phyloP scores from a whole-genome alignment of 2,329 filamentous ascomycete species.

The Fusarium duplospermum region DNA sequence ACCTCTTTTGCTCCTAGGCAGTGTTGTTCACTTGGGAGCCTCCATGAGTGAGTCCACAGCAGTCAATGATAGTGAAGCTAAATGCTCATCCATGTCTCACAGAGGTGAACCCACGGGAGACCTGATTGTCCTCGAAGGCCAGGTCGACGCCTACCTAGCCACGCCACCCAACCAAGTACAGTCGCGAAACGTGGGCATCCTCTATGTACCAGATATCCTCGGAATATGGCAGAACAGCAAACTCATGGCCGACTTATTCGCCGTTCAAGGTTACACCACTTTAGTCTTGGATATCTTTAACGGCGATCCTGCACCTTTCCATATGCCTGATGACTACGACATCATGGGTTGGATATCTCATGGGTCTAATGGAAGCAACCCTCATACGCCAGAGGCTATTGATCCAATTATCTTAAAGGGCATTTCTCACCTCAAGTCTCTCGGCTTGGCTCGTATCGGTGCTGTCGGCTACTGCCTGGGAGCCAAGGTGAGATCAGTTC shows the following conservation, averaged over 20 bases:
- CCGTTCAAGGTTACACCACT: conserved; percentile 47
- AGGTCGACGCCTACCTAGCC: conserved; percentile 5
- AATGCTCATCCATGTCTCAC: background rate
- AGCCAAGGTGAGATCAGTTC: background rate
- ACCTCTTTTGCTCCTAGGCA: background rate
- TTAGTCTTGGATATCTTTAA: conserved; percentile 50
- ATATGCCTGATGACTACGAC: background rate
- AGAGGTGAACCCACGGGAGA: background rate
- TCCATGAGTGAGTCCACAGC: background rate
- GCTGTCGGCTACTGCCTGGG: background rate
- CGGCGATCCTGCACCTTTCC: background rate
- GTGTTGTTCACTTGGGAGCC: background rate
- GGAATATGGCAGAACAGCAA: conserved; percentile 60
- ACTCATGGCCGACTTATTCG: conserved; percentile 52
- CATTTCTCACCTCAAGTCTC: background rate
- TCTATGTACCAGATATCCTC: conserved; percentile 60
- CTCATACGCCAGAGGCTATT: background rate
- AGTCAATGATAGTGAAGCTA: background rate
- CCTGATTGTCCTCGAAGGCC: background rate
- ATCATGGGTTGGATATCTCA: background rate
- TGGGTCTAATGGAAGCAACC: background rate
- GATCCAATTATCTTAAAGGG: background rate
- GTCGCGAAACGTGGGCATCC: conserved; percentile 49
- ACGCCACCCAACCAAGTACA: background rate
- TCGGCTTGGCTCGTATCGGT: background rate